Evolutionary conservation across 371 early-diverging fungal species (phyloP).

Genomic region (Rhizopus delemar): DNA sequence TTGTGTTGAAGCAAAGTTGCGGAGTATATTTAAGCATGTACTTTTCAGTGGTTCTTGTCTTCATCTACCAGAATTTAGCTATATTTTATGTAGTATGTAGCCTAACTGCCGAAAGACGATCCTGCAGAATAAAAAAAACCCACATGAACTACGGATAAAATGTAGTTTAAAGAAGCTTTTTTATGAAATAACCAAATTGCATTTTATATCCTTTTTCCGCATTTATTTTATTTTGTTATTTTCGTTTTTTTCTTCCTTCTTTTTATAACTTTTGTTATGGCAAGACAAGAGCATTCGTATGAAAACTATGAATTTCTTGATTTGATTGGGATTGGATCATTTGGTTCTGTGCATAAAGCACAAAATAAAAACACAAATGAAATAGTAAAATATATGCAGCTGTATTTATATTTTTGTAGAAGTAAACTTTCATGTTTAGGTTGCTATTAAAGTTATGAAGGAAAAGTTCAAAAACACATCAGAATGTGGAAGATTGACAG

Average conservation of each 20-base stretch:
- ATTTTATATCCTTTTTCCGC: neutral
- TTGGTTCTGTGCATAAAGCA: slow-evolving; percentile 86
- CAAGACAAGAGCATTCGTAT: slow-evolving; percentile 12
- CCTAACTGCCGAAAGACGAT: too few relatives aligned
- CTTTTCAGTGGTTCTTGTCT: too few relatives aligned
- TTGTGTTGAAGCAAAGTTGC: too few relatives aligned
- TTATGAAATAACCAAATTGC: too few relatives aligned
- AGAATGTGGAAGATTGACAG: slow-evolving; percentile 75
- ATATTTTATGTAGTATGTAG: too few relatives aligned
- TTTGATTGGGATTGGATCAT: slow-evolving; percentile 89
- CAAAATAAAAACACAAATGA: slow-evolving; percentile 66
- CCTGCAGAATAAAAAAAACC: too few relatives aligned
- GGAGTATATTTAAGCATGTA: too few relatives aligned
- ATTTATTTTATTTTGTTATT: slow-evolving; percentile 3
- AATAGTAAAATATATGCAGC: slow-evolving; percentile 52
- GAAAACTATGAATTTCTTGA: slow-evolving; percentile 72
- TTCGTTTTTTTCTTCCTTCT: slow-evolving; percentile 8
- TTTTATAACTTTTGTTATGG: slow-evolving; percentile 2
- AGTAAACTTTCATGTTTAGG: slow-evolving; percentile 45
- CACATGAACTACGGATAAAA: too few relatives aligned
- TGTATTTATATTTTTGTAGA: neutral
- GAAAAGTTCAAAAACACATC: slow-evolving; percentile 75
- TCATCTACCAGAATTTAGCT: too few relatives aligned
- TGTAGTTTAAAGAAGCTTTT: too few relatives aligned
- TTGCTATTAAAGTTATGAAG: slow-evolving; percentile 96